Base-by-base conservation (phyloP, 306 rosid genomes). In the Purshia tridentata region DNA sequence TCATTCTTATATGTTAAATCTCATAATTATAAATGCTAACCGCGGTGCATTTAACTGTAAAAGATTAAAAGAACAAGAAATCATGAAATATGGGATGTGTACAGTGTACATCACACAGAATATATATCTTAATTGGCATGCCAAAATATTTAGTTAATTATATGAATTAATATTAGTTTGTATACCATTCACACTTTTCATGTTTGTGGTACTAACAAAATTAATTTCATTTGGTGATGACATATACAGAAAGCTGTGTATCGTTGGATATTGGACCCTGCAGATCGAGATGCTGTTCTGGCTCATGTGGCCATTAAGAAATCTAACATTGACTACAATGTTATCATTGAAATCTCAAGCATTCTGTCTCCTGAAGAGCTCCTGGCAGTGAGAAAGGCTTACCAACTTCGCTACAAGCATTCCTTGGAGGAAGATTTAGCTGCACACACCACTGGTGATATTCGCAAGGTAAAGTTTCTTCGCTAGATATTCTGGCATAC, bases 341-440 rank as follows among this genome's bases (percentile, higher is more conserved):
- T 83, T 3, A 55, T 92, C 20, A 86, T 87, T 44, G 98, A 92
- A 74, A 72, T 90, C 19, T 66, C 96, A 6, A 55, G 84, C 69
- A 76, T 87, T 48, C 74, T 41, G 14, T 81, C 86, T 6, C 90
- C 98, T 2, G 90, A 88, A 52, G 97, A 92, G 79, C 85, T 92
- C 10, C 67, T 90, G 56, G 90, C 51, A 0, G 88, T 87, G 19
- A 84, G 91, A 61, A 81, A 88, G 12, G 95, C 97, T 12, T 91
- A 94, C 65, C 98, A 86, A 48, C 61, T 48, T 19, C 91, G 93
- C 72, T 86, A 84, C 86, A 90, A 83, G 81, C 97, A 56, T 45
- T 90, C 98, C 18, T 52, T 92, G 77, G 98, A 92, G 73, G 98
- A 92, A 75, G 98, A 90, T 68, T 81, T 90, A 9, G 97, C 97